A percentile compares a stretch with the other conserved stretches of the same genome.
Evolutionary conservation across 1,139 yeast species (phyloP).

Genomic region (Magnusiomyces sp.): DNA sequence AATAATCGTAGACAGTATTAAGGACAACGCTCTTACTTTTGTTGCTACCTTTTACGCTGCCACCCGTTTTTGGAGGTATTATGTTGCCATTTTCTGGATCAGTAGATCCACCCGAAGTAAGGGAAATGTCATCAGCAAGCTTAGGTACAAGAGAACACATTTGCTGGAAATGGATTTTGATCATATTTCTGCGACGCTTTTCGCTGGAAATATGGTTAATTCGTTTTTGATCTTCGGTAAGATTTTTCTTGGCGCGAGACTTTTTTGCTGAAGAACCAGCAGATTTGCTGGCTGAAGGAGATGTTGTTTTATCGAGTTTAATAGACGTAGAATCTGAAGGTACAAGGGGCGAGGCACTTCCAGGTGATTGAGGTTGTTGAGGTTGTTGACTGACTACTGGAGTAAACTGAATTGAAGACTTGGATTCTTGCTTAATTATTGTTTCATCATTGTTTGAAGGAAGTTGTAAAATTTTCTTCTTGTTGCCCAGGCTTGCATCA

Average conservation of each 20-base stretch:
- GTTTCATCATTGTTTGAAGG: no score
- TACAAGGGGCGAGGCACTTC: neutral
- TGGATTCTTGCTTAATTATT: no score
- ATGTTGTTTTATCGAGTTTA: no score
- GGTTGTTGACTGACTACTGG: no score
- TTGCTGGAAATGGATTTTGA: slow-evolving; percentile 41
- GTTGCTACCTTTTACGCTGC: neutral
- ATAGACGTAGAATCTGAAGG: no score
- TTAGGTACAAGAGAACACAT: slow-evolving; percentile 34
- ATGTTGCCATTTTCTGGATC: neutral
- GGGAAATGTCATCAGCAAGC: slow-evolving; percentile 17
- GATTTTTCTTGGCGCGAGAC: no score
- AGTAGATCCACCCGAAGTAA: slow-evolving; percentile 9
- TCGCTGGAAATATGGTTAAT: slow-evolving; percentile 67
- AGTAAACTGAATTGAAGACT: no score
- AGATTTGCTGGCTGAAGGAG: no score
- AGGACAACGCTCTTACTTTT: slow-evolving; percentile 33
- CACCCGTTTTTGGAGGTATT: neutral
- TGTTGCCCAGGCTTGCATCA: no score
- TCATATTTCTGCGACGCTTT: slow-evolving; percentile 62
- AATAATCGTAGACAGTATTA: slow-evolving; percentile 28
- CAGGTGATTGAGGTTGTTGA: no score
- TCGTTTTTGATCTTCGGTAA: slow-evolving; percentile 61
- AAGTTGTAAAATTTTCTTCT: no score
- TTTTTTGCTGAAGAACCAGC: slow-evolving; percentile 1